Percentiles rank a stretch among this genome's conserved stretches.
phyloP scores from a whole-genome alignment of 495 filamentous ascomycete genomes.

The Rhizodiscina lignyota region DNA sequence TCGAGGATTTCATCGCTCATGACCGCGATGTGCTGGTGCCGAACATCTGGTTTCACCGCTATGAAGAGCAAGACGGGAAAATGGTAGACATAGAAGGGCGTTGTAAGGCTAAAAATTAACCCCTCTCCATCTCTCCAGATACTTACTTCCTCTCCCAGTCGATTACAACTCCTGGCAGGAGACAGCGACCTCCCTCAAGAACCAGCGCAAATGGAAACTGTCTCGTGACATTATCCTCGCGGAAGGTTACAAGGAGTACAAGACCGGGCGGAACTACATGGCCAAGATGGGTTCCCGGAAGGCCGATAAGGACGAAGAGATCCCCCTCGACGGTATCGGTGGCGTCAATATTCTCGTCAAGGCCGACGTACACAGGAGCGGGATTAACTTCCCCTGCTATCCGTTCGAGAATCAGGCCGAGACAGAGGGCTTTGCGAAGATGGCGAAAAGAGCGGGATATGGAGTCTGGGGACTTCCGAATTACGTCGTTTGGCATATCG shows the following conservation, averaged over 20 bases:
- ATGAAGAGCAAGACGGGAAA: slow-evolving; percentile 31
- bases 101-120: slow-evolving; percentile 46
- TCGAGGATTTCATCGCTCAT: slow-evolving; percentile 92
- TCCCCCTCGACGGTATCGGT: slow-evolving; percentile 87
- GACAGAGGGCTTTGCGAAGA: slow-evolving; percentile 95
- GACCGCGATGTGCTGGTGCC: slow-evolving; percentile 75
- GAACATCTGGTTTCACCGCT: slow-evolving; percentile 96
- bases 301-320: slow-evolving; percentile 66
- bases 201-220: too few relatives aligned
- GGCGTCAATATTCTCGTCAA: slow-evolving; percentile 97
- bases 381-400: slow-evolving; percentile 95
- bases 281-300: slow-evolving; percentile 71
- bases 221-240: slow-evolving; percentile 71
- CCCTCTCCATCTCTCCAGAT: not conserved
- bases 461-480: slow-evolving; percentile 85
- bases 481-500: slow-evolving; percentile 97
- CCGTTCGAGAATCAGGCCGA: slow-evolving; percentile 98
- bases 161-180: slow-evolving; percentile 99
- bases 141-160: slow-evolving; percentile 32
- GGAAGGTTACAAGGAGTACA: slow-evolving; percentile 90
- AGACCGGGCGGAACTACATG: slow-evolving; percentile 78
- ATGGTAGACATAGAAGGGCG: slow-evolving; percentile 84
- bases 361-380: slow-evolving; percentile 85
- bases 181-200: slow-evolving; percentile 64
- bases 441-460: slow-evolving; percentile 96